Base-by-base conservation (phyloP, 2,329 filamentous ascomycete species). In the Aspergillus terreus region DNA sequence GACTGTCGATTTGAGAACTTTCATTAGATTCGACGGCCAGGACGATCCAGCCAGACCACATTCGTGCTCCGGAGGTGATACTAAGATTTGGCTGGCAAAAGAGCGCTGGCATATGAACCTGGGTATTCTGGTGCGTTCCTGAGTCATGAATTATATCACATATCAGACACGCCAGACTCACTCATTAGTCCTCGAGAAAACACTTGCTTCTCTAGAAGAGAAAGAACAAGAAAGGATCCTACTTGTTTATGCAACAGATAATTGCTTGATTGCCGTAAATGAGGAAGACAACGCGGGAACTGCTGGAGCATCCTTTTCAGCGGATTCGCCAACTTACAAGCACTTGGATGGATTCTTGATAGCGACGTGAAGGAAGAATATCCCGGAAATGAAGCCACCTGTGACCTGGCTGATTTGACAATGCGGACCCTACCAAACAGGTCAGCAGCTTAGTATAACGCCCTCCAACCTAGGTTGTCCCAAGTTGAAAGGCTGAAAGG, bases 31-130 rank as follows among this genome's bases (percentile, higher is more conserved):
- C 6, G 25, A 55, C 9, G 14, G 35, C 0, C 44, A 54, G 19
- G 44, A 44, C 7, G 62, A 63, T 80, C 70, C 50, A 82, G 61
- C 66, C 67, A 14, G 60, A 65, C 36, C 56, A 62, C 15, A 71
- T 67, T 44, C 65, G 66, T 36, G 66, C 67, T 1, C 68, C 70
- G 2, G 68, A 71, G 48, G 68, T 70, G 4, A 63, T 71, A 12
- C 57, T 72, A 10, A 62, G 61, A 11, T 63, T 54, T 46, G 65
- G 65, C 0, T 72, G 69, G 68, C 58, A 63, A 35, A 63, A 58
- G 32, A 65, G 57, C 6, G 61, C 66, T 14, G 69, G 72, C 56
- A 70, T 72, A 9, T 72, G 69, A 72, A 70, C 51, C 49, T 72
- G 19, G 69, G 67, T 30, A 57, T 64, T 7, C 55, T 71, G 55